Evolutionary conservation across 768 basidiomycete genomes (phyloP), one percentile per base, ranked within the genome.

Genomic region (Panaeolus papilionaceus): DNA sequence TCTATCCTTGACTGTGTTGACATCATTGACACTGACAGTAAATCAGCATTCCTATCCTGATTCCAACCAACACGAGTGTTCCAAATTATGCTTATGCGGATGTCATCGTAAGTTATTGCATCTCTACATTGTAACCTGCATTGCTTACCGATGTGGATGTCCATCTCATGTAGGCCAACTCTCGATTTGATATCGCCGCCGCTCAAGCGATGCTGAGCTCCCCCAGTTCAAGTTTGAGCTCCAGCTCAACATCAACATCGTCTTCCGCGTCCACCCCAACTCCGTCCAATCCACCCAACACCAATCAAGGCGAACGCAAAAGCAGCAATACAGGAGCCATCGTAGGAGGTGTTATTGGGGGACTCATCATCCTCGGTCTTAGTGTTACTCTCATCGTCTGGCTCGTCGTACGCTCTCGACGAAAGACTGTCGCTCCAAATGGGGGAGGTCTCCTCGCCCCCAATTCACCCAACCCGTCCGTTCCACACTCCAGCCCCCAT

Each of bases 341-440:
- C n/a, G 54, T 58, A 9, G 54, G 54, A 14, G 54, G 54, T 12
- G 54, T 58, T 37, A 23, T 58, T 33, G 54, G 54, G 16, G 54
- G 54, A 12, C 54, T 58, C 16, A 14, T 33, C 4, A n/a, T 33
- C 14, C 10, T 58, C 1, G 54, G 54, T 4, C 33, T 58, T 7
- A 28, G 9, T 4, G 16, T 58, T 16, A 28, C 20, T 11, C 11
- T 58, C 0, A 58, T 58, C 7, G 28, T 33, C 14, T 58, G 33
- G 26, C 12, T 58, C 4, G 54, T 33, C 8, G 54, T 58, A 16
- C 26, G 54, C 11, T 58, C 54, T 9, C 33, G 54, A 18, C 8
- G 54, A 58, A 58, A 33, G 54, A 5, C 26, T 3, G 4, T 28
- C 11, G 3, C 26, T 33, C 5, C 33, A 33, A 28, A 58, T 37